Evolutionary conservation across 1,284 basidiomycete genomes (phyloP).

Genomic region (Phylloboletellus chloephorus): DNA sequence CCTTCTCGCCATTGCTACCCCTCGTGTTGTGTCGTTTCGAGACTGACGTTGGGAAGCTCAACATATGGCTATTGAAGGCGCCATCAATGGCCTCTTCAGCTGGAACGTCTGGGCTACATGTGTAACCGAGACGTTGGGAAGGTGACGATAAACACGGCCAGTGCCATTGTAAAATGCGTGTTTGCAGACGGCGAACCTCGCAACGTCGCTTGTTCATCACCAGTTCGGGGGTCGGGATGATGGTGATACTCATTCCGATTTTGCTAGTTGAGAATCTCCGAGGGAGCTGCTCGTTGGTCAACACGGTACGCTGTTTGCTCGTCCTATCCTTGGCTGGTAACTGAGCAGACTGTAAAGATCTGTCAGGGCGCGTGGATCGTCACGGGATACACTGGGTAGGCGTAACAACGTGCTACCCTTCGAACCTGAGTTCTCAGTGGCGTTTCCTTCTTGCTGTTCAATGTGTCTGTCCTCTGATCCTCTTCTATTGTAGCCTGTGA

Average conservation of each 20-base stretch:
- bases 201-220: constrained; percentile 15
- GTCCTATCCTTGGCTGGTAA: neutral
- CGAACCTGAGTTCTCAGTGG: constrained; percentile 16
- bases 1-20: neutral
- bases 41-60: constrained; percentile 14
- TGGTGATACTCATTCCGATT: constrained; percentile 16
- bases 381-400: constrained; percentile 14
- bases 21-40: constrained; percentile 12
- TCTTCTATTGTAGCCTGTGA: constrained; percentile 13
- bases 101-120: constrained; percentile 13
- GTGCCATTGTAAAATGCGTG: no score
- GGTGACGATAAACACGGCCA: constrained; percentile 11
- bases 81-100: constrained; percentile 14
- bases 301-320: constrained; percentile 6
- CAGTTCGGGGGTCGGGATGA: constrained; percentile 16
- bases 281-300: constrained; percentile 15
- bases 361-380: constrained; percentile 15
- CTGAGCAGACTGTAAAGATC: neutral
- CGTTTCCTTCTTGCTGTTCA: constrained; percentile 15
- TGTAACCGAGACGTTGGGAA: constrained; percentile 11
- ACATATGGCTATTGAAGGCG: constrained; percentile 17
- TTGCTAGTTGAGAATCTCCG: constrained; percentile 13
- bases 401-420: constrained; percentile 12
- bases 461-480: constrained; percentile 13
- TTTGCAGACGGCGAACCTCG: constrained; percentile 11